Base-by-base conservation (phyloP, 2,329 filamentous ascomycete genomes). In the Pseudocercospora crystallina region DNA sequence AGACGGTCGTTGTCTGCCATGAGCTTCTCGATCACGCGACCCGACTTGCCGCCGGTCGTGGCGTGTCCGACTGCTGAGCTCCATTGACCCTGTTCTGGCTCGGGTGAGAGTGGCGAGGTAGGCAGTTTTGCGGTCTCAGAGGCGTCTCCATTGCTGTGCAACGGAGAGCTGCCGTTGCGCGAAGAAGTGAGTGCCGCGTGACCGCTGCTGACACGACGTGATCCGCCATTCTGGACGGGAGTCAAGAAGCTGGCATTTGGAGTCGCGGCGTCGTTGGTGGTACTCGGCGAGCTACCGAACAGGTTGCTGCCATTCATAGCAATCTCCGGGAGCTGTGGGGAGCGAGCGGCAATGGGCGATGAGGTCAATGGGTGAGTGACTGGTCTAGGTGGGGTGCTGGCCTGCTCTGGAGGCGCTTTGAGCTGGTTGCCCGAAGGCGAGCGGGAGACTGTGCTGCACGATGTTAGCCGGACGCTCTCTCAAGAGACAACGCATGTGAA, bases 1-100 rank as follows among this genome's bases (percentile, higher is more conserved):
- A 92, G 75, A 35, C 84, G 80, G 64, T 92, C 88, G 60, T 90
- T 90, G 65, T 92, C 88, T 46, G 85, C 84, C 65, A 90, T 88
- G 47, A 94, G 79, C 64, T 84, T 83, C 71, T 94, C 89, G 69
- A 94, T 92, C 45, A 90, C 86, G 31, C 86, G 78, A 8, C 86
- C 86, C 8, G 85, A 89, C 73, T 90, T 90, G 37, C 86, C 86
- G 14, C 56, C 56, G 2, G 86, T 72, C 2, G 82, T 84, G 7
- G 53, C 53, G 17, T 85, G 85, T 59, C 85, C 85, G 39, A 87
- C 80, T 2, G 84, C 84, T 29, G 83, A 82, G 63, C 86, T 84
- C 81, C 83, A 85, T 66, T 66, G 63, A 5, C 20, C 34, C n/a
- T 46, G 40, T 29, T 53, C 51, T 13, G 48, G 44, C 20, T 26